These are phyloP conservation scores for Schizonepeta tenuifolia DNA, from an alignment of 257 asterid species.

Conservation along the genomic window DNA sequence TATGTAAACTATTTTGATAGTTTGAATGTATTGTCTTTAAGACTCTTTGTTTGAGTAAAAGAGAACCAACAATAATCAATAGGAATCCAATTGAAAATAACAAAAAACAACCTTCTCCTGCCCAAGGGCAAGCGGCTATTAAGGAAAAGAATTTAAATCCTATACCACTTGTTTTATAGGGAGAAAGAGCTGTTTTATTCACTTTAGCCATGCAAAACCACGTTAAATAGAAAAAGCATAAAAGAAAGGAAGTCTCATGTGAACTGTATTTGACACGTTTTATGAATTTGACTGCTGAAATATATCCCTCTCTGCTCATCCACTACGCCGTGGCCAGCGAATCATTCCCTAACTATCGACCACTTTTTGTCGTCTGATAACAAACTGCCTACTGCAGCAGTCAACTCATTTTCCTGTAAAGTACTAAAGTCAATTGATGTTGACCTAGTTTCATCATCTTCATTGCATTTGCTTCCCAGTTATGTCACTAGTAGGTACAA, in stretches of 20 bases:
- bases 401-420: no score
- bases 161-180: background rate
- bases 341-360: background rate
- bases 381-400: background rate
- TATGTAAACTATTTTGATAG: background rate
- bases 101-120: background rate
- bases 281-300: background rate
- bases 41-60: conserved; percentile 1
- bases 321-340: background rate
- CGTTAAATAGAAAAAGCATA: background rate
- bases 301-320: background rate
- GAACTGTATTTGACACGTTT: no score
- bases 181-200: background rate
- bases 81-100: background rate
- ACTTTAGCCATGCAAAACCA: background rate
- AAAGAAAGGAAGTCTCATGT: no score
- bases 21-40: background rate
- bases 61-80: background rate
- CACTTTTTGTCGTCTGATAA: background rate
- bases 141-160: background rate
- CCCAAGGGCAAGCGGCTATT: background rate
- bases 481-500: background rate
- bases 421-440: no score
- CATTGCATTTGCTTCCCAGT: background rate
- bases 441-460: no score